phyloP scores from a whole-genome alignment of 1,284 basidiomycete genomes.

The Austroboletus novae-zelandiae region DNA sequence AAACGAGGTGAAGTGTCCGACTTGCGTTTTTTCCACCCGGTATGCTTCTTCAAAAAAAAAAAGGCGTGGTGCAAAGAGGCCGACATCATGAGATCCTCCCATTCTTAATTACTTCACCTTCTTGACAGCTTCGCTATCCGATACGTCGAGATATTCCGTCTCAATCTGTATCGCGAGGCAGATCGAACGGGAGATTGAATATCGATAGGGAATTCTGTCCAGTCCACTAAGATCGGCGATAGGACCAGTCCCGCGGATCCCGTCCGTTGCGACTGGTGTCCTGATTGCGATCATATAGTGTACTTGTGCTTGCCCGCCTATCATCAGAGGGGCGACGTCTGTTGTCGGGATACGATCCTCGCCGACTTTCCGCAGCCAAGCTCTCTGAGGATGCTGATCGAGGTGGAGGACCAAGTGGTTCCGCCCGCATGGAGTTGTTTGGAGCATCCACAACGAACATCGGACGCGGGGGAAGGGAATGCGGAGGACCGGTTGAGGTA shows the following conservation, averaged over 20 bases:
- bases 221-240: slow-evolving; percentile 1
- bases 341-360: slow-evolving; percentile 15
- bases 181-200: not conserved
- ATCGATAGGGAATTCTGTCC: not conserved
- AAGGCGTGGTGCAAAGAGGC: not conserved
- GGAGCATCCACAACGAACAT: not conserved
- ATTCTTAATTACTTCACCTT: not conserved
- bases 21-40: not conserved
- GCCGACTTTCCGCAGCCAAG: slow-evolving; percentile 14
- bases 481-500: not conserved
- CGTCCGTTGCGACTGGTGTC: slow-evolving; percentile 10
- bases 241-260: slow-evolving; percentile 11
- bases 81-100: not conserved
- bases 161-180: not conserved
- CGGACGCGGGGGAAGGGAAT: slow-evolving; percentile 23
- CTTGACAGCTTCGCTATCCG: not conserved
- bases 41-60: not conserved
- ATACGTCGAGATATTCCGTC: not conserved
- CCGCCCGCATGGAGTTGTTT: slow-evolving; percentile 17
- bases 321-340: slow-evolving; percentile 16
- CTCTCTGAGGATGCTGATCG: slow-evolving; percentile 20
- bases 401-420: slow-evolving; percentile 17
- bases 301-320: slow-evolving; percentile 4
- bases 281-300: slow-evolving; percentile 2
- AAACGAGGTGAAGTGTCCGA: not conserved